phyloP scores from a whole-genome alignment of 2,329 filamentous ascomycete genomes.

The Phaeoacremonium minimum region DNA sequence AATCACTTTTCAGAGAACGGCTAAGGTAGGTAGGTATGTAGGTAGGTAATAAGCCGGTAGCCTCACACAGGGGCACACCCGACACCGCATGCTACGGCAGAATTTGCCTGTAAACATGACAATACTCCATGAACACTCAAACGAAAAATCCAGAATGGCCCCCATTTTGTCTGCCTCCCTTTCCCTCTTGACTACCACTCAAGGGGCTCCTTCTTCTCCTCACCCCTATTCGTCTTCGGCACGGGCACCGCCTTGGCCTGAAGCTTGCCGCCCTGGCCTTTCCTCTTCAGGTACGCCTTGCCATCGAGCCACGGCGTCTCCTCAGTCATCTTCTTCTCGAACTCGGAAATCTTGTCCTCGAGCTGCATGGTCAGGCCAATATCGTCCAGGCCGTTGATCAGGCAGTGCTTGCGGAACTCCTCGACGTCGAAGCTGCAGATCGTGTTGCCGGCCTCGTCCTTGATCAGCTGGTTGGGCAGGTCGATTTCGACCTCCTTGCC shows the following conservation, averaged over 20 bases:
- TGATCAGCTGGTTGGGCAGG: constrained; percentile 78
- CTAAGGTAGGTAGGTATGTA: too few species aligned
- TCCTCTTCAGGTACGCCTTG: constrained; percentile 68
- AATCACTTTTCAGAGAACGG: too few species aligned
- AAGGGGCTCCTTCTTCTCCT: constrained; percentile 77
- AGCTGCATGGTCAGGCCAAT: constrained; percentile 92
- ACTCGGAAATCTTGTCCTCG: constrained; percentile 81
- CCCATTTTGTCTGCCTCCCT: too few species aligned
- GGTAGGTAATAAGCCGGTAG: too few species aligned
- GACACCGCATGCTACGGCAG: too few species aligned
- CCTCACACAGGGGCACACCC: too few species aligned
- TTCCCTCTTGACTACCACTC: constrained; percentile 86
- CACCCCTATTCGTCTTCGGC: constrained; percentile 84
- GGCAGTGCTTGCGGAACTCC: constrained; percentile 89
- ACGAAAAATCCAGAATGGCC: too few species aligned
- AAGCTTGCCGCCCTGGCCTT: constrained; percentile 49
- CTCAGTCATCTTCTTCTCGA: constrained; percentile 71
- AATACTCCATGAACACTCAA: too few species aligned
- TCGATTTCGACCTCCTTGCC: constrained; percentile 87
- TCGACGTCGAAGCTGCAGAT: constrained; percentile 84
- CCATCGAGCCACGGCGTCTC: constrained; percentile 92
- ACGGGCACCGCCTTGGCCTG: constrained; percentile 62
- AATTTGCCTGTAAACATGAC: too few species aligned
- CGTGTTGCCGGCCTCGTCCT: constrained; percentile 66
- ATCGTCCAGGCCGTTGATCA: constrained; percentile 90